phyloP scores from a whole-genome alignment of 495 filamentous ascomycete genomes.

The Penicillium longicatenatum region DNA sequence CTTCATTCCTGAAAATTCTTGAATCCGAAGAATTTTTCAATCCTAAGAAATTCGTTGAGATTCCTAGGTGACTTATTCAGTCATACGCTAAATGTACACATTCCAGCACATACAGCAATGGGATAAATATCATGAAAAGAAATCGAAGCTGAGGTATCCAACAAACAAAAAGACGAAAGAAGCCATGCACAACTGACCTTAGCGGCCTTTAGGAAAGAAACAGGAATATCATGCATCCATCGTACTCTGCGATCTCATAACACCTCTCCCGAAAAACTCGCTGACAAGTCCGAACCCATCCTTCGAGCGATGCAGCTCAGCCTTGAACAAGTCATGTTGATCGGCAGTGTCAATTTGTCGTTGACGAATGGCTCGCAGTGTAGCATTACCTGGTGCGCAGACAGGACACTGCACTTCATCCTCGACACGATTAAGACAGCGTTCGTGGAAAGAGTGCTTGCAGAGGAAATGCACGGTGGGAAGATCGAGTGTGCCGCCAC shows the following conservation, averaged over 20 bases:
- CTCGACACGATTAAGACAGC: conserved; percentile 69
- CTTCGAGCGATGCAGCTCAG: conserved; percentile 73
- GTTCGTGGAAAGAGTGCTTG: conserved; percentile 93
- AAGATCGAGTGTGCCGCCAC: conserved; percentile 72
- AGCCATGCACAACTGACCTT: neutral
- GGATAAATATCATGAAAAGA: neutral
- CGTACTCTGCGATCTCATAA: conserved; percentile 63
- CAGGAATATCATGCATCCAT: conserved; percentile 31
- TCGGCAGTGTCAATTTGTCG: conserved; percentile 87
- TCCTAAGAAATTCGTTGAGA: no score
- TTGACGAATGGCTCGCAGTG: conserved; percentile 79
- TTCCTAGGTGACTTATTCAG: no score
- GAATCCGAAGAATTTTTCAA: no score
- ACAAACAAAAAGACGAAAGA: neutral
- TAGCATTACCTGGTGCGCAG: conserved; percentile 80
- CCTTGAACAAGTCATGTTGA: conserved; percentile 86
- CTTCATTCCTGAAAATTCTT: no score
- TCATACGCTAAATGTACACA: neutral
- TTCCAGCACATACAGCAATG: neutral
- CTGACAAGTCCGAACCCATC: conserved; percentile 87
- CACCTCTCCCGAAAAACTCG: conserved; percentile 92
- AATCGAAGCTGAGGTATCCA: neutral
- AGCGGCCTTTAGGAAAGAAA: neutral
- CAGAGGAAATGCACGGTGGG: conserved; percentile 95
- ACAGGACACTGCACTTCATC: conserved; percentile 79